Conservation (phyloP, 2,329 filamentous ascomycete genomes). For the Colletotrichum theobromicola region DNA sequence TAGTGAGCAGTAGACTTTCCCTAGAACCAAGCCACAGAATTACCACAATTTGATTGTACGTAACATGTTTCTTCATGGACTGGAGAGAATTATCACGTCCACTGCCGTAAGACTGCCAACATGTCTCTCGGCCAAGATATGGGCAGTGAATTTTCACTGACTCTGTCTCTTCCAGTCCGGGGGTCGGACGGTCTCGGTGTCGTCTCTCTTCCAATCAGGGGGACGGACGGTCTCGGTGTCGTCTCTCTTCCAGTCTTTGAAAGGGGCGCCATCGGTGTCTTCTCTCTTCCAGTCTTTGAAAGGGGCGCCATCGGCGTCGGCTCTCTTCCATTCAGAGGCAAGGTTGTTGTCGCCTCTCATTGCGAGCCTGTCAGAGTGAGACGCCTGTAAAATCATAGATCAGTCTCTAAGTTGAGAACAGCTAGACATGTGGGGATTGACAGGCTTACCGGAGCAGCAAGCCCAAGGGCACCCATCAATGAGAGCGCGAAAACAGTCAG, state of each 20-base stretch:
- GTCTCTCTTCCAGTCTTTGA: not conserved
- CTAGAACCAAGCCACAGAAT: not conserved
- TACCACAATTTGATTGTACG: no score
- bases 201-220: not conserved
- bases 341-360: no score
- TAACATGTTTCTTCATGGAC: no score
- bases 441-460: not conserved
- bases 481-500: not conserved
- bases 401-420: not conserved
- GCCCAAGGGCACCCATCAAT: not conserved
- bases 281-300: not conserved
- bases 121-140: not conserved
- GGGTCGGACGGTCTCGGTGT: no score
- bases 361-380: not conserved
- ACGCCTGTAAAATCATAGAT: not conserved
- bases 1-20: not conserved
- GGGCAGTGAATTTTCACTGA: not conserved
- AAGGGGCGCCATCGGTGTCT: not conserved
- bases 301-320: not conserved
- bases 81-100: no score
- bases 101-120: no score
- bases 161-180: not conserved
- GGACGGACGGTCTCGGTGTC: no score
- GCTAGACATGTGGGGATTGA: not conserved
- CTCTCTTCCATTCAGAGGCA: no score